Percentiles rank a stretch among this genome's conserved stretches.
Conservation (phyloP, 345 rosid genomes). For the Raphanus sativus region DNA sequence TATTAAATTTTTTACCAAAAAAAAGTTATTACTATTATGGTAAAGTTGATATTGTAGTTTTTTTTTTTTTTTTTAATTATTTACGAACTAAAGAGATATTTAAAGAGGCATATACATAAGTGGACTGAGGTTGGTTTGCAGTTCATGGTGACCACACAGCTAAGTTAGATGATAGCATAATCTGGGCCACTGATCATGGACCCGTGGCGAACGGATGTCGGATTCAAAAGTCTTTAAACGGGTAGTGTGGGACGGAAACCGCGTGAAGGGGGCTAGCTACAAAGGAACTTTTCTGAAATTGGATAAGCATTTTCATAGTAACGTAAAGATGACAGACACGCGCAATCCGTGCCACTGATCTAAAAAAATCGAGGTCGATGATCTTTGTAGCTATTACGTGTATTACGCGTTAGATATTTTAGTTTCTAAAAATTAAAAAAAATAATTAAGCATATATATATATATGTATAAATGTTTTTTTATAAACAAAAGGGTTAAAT, state of each 20-base stretch:
- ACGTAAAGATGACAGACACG: constrained; percentile 29
- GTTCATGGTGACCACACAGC: constrained; percentile 36
- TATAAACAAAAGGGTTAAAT: too few species aligned
- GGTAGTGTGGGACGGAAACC: constrained; percentile 22
- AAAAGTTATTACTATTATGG: neutral
- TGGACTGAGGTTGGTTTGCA: constrained; percentile 32
- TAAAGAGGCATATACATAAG: constrained; percentile 6
- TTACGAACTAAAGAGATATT: neutral
- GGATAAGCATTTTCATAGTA: constrained; percentile 13
- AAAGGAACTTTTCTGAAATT: neutral
- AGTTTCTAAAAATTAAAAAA: neutral
- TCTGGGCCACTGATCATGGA: constrained; percentile 1
- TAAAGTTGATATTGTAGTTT: neutral
- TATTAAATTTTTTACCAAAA: too few species aligned
- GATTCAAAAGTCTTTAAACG: constrained; percentile 14
- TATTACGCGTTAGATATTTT: neutral
- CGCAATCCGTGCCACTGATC: constrained; percentile 30
- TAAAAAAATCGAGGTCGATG: neutral
- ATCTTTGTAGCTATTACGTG: neutral
- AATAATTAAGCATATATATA: neutral
- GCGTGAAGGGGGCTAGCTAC: constrained; percentile 24
- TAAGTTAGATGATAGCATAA: constrained; percentile 20
- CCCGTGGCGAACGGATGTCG: constrained; percentile 24
- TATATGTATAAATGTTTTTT: too few species aligned
- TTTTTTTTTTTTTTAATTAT: neutral